phyloP scores from a whole-genome alignment of 129 eudicot genomes.

The Lactuca sativa region DNA sequence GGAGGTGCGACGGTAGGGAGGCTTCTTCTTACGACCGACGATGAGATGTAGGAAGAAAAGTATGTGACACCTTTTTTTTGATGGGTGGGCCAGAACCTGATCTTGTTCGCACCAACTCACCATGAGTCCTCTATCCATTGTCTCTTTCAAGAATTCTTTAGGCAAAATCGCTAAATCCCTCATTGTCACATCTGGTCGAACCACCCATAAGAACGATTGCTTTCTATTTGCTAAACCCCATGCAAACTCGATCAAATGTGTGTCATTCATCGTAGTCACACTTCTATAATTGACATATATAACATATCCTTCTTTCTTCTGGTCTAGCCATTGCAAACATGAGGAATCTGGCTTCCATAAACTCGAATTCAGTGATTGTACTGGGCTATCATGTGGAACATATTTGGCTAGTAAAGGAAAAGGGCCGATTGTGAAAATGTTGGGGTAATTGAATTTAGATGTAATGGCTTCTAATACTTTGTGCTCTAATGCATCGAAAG shows the following conservation, averaged over 20 bases:
- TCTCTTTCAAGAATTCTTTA: conserved; percentile 40
- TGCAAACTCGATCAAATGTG: conserved; percentile 52
- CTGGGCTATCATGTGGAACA: conserved; percentile 25
- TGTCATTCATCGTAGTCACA: conserved; percentile 44
- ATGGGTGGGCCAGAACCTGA: conserved; percentile 38
- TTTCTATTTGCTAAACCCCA: conserved; percentile 64
- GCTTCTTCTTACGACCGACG: too few species aligned
- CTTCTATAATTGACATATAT: conserved; percentile 63
- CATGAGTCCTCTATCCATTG: conserved; percentile 43
- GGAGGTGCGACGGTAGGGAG: too few species aligned
- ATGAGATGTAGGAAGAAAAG: too few species aligned
- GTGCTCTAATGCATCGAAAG: conserved; percentile 58
- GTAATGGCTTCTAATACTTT: conserved; percentile 41
- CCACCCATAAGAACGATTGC: conserved; percentile 53
- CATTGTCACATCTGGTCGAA: conserved; percentile 47
- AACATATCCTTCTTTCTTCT: conserved; percentile 36
- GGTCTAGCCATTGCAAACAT: conserved; percentile 61
- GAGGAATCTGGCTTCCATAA: conserved; percentile 59
- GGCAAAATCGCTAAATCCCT: conserved; percentile 36
- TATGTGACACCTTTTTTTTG: neutral
- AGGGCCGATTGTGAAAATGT: conserved; percentile 66
- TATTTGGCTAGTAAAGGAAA: conserved; percentile 44
- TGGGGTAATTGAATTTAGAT: conserved; percentile 42
- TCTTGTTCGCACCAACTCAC: conserved; percentile 59
- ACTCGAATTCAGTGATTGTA: conserved; percentile 45